Base-by-base conservation (phyloP, 257 asterid species). In the Forsythia suspensa region DNA sequence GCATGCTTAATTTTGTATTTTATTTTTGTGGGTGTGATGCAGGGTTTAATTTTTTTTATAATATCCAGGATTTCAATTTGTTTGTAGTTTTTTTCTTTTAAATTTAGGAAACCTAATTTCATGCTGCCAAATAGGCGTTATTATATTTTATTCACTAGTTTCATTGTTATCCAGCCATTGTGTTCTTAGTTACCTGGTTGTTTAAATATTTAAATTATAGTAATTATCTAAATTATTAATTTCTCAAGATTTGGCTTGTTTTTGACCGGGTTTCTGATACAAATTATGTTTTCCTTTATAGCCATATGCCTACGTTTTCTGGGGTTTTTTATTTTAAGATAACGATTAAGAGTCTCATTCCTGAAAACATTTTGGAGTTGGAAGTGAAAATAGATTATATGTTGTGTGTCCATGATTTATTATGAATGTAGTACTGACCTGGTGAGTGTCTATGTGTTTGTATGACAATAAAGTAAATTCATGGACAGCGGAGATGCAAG, bases 401-500 rank as follows among this genome's bases (percentile, higher is more conserved):
- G 11, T 63, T 24, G 37, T 74, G 63, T 11, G 3, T 13, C 73
- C 12, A 42, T 51, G 73, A 70, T 24, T 63, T 63, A 71, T 72
- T 51, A 51, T 73, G 42, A 66, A 43, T 71, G n/a, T 52, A 51
- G 46, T 38, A 46, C 84, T 88, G 70, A 82, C 76, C 40, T 6
- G 71, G 40, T 72, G 71, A 81, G 42, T 83, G 55, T 55, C 61
- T 38, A 13, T 20, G 72, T 86, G 4, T 29, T 75, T 57, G 13
- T 68, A 74, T 70, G 67, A 21, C 68, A 48, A 40, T 77, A 84
- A 76, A 95, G 99, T 70, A 91, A 92, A 85, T 90, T 82, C 70
- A 63, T 75, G 36, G 98, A 90, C 57, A 57, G 89, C 68, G 94
- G 91, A 12, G 98, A 95, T 77, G 92, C 97, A 24, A 87, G 98